Evolutionary conservation across 768 basidiomycete species (phyloP).

Genomic region (Lentinus brumalis): DNA sequence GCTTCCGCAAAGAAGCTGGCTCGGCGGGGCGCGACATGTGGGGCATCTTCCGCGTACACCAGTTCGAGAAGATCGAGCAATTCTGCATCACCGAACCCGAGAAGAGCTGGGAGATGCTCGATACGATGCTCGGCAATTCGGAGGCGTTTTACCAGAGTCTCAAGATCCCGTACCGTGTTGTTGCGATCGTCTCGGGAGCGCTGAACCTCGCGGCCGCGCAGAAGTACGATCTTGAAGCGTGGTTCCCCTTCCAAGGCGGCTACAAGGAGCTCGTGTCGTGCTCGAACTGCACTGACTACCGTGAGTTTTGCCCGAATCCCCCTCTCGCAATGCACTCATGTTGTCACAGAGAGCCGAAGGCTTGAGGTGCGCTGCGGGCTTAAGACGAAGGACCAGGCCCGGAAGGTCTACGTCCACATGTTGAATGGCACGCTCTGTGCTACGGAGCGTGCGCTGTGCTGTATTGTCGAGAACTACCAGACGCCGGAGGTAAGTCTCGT

Average conservation of each 20-base stretch:
- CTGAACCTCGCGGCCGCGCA: constrained; percentile 96
- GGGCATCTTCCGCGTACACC: constrained; percentile 99
- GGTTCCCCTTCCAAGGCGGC: constrained; percentile 96
- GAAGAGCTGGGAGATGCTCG: constrained; percentile 93
- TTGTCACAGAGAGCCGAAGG: constrained; percentile 78
- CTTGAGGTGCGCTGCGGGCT: constrained; percentile 93
- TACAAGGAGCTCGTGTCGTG: constrained; percentile 98
- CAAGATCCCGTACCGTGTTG: constrained; percentile 87
- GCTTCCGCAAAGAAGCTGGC: constrained; percentile 99
- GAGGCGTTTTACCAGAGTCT: constrained; percentile 98
- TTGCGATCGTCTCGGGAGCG: constrained; percentile 94
- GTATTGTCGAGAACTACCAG: constrained; percentile 98
- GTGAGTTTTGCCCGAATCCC: constrained; percentile 50
- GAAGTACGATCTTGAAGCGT: constrained; percentile 97
- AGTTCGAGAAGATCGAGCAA: constrained; percentile 99
- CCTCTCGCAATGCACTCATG: background rate
- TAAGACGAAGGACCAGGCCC: constrained; percentile 86
- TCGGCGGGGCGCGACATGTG: constrained; percentile 98
- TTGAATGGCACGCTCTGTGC: constrained; percentile 97
- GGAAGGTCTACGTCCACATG: constrained; percentile 98
- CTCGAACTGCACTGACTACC: constrained; percentile 99
- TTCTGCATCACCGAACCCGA: constrained; percentile 95
- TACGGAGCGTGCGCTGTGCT: constrained; percentile 94
- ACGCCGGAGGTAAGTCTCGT: constrained; percentile 70
- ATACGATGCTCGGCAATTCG: constrained; percentile 85